These are phyloP conservation scores for Meripilus lineatus DNA, from an alignment of 1,284 basidiomycete genomes.

Conservation along the genomic window DNA sequence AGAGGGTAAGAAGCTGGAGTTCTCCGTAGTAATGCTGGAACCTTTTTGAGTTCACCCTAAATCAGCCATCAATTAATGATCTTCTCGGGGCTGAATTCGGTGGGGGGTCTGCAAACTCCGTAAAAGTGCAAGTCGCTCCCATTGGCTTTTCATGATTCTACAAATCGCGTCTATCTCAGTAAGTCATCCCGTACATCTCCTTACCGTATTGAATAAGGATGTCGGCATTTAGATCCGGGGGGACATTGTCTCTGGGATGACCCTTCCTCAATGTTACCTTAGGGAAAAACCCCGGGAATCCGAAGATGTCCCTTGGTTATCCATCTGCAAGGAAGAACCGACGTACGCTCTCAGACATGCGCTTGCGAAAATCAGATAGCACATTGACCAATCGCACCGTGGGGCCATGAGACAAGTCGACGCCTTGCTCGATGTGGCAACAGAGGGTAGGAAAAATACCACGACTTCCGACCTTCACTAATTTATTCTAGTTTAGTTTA, in stretches of 20 bases:
- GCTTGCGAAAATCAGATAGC: slow-evolving; percentile 27
- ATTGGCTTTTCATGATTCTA: neutral
- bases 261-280: neutral
- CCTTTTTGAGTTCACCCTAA: neutral
- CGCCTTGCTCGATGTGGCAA: neutral
- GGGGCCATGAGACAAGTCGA: slow-evolving; percentile 12
- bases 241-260: neutral
- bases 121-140: neutral
- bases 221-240: neutral
- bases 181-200: slow-evolving; percentile 3
- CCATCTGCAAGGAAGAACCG: slow-evolving; percentile 12
- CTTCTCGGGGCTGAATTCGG: too few species aligned
- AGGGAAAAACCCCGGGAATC: slow-evolving; percentile 21
- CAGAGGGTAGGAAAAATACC: neutral
- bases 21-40: neutral
- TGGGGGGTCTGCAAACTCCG: too few species aligned
- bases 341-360: slow-evolving; percentile 11
- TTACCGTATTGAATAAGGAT: neutral
- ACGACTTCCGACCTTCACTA: neutral
- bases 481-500: slow-evolving; percentile 1
- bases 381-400: slow-evolving; percentile 14
- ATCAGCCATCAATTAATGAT: slow-evolving; percentile 1
- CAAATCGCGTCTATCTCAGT: slow-evolving; percentile 12
- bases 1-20: too few species aligned
- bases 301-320: slow-evolving; percentile 23